Base-by-base conservation (phyloP, 2,329 filamentous ascomycete genomes). In the Paracamarosporium sp. region DNA sequence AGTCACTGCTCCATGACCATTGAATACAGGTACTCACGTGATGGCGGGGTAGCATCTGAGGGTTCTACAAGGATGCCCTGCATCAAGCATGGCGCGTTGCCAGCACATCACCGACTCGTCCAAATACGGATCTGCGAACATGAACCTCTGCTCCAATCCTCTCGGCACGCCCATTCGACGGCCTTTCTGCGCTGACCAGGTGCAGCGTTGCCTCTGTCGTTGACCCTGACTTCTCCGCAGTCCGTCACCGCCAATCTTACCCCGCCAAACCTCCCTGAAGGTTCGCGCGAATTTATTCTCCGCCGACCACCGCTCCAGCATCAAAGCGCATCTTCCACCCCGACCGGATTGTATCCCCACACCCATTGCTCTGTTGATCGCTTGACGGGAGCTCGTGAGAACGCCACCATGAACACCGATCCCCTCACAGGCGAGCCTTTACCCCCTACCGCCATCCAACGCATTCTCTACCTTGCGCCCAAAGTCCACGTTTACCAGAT, bases 401-500 rank as follows among this genome's bases (percentile, higher is more conserved):
- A 15, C n/a, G 36, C 15, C 51, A 62, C 31, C 38, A 90, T 90
- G 88, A 83, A 87, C 68, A 79, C 83, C 72, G 90, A 95, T 78
- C 90, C 90, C 51, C 83, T 88, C 55, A 94, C 90, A 22, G 88
- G 89, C 67, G 80, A 79, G 31, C 77, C 88, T 63, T 84, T 92
- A 65, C 88, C 90, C 55, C 74, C 86, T 51, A 90, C 91, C 72
- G 90, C 92, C 68, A 94, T 96, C 78, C 91, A 95, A 78, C 89
- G 92, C 75, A 83, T 95, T 73, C 89, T 96, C 75, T 93, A 92
- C 84, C 81, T 93, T 75, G 86, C 88, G 62, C 81, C 84, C 69
- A 82, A 84, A 63, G 89, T 95, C 63, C 91, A 96, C 81, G 85
- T 96, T 81, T 97, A 96, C 83, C 88, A 90, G 71, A 93, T 96